phyloP scores from a whole-genome alignment of 2,329 filamentous ascomycete genomes.

The Scolecobasidium constrictum region DNA sequence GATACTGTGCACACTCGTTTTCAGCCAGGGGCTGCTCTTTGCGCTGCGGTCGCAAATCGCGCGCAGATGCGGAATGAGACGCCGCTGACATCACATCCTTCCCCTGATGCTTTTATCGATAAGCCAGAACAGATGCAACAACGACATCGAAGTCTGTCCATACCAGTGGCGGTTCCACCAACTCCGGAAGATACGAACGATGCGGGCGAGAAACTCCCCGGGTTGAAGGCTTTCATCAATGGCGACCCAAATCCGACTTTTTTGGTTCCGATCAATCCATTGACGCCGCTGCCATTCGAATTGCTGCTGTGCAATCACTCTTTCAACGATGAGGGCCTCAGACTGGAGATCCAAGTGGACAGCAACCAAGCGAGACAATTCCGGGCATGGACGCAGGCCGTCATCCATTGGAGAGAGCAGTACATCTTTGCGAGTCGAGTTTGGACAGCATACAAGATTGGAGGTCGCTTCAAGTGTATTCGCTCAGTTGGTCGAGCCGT shows the following conservation, averaged over 20 bases:
- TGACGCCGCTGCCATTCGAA: conserved; percentile 13
- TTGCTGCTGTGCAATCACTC: conserved; percentile 17
- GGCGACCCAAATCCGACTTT: conserved; percentile 17
- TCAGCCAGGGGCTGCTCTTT: too few relatives aligned
- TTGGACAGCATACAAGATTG: conserved; percentile 14
- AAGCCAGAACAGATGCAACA: too few relatives aligned
- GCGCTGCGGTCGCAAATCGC: too few relatives aligned
- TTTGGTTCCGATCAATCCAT: conserved; percentile 13
- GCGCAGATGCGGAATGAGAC: too few relatives aligned
- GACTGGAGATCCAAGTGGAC: conserved; percentile 10
- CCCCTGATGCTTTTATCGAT: too few relatives aligned
- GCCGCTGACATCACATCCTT: too few relatives aligned
- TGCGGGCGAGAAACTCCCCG: not conserved
- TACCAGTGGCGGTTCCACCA: too few relatives aligned
- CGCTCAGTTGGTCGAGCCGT: conserved; percentile 5
- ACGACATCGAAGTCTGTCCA: too few relatives aligned
- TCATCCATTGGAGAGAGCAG: conserved; percentile 10
- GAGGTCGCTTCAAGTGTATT: conserved; percentile 9
- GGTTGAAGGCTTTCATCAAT: conserved; percentile 13
- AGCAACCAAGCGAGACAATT: conserved; percentile 16
- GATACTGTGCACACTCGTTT: too few relatives aligned
- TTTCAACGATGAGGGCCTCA: conserved; percentile 11
- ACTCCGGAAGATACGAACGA: too few relatives aligned
- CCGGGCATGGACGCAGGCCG: conserved; percentile 19
- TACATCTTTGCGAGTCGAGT: conserved; percentile 13